Conservation (phyloP, 1,284 basidiomycete genomes). For the Ceratobasidium theobromae region DNA sequence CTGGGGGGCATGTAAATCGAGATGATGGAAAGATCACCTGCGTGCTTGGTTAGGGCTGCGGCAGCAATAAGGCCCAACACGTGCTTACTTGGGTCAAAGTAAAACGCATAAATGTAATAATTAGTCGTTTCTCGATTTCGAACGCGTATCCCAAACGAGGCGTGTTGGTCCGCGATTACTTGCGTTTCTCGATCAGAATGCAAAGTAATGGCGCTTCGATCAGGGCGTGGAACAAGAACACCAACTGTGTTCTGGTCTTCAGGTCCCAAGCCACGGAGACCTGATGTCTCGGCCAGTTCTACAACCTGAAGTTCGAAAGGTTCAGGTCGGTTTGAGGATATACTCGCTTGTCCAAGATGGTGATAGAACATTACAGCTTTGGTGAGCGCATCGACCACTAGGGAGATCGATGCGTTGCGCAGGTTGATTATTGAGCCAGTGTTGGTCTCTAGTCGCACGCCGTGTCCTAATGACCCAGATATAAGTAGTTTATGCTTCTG, state of each 20-base stretch:
- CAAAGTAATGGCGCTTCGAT: neutral
- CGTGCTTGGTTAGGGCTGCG: neutral
- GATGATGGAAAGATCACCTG: constrained; percentile 19
- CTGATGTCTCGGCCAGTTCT: neutral
- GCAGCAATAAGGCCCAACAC: neutral
- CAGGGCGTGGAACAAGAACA: constrained; percentile 1
- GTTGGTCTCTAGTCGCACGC: too few relatives aligned
- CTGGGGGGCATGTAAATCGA: constrained; percentile 10
- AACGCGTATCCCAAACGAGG: constrained; percentile 5
- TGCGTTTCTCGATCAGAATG: neutral
- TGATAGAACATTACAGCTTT: constrained; percentile 22
- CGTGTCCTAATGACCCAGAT: too few relatives aligned
- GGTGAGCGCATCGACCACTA: neutral
- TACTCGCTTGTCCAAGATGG: constrained; percentile 2
- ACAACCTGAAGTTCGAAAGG: neutral
- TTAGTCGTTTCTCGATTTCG: neutral
- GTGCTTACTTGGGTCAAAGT: constrained; percentile 28
- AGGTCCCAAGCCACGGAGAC: too few relatives aligned
- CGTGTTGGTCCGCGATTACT: neutral
- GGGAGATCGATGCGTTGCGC: neutral
- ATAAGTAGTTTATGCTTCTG: neutral
- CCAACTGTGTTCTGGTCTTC: neutral
- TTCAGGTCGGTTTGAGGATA: neutral
- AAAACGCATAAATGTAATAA: constrained; percentile 23
- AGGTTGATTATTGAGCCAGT: neutral